Conservation (phyloP, 1,284 basidiomycete species). For the Malassezia globosa region DNA sequence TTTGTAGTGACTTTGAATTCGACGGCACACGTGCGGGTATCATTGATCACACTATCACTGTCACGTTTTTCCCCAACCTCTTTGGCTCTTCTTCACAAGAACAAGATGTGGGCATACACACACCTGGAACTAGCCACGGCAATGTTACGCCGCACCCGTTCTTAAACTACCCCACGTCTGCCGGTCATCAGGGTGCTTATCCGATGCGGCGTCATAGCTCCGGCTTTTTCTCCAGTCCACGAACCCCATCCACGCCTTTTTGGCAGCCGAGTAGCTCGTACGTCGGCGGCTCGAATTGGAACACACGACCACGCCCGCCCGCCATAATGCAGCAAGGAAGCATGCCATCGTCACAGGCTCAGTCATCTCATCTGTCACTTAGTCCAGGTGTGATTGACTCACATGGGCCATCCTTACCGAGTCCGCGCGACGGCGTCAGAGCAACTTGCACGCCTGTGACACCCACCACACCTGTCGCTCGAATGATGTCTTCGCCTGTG, state of each 20-base stretch:
- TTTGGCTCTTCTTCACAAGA: constrained; percentile 19
- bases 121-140: constrained; percentile 9
- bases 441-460: background rate
- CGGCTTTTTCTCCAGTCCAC: background rate
- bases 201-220: background rate
- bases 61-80: constrained; percentile 38
- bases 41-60: constrained; percentile 45
- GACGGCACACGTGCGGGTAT: constrained; percentile 46
- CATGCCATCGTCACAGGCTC: background rate
- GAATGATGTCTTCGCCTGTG: constrained; percentile 1
- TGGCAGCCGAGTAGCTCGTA: background rate
- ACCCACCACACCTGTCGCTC: background rate
- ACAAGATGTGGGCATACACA: background rate
- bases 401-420: background rate
- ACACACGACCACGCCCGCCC: background rate
- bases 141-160: constrained; percentile 40
- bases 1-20: constrained; percentile 46
- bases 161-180: constrained; percentile 23
- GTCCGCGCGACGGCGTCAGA: background rate
- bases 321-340: background rate
- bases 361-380: background rate
- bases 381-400: background rate
- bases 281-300: background rate
- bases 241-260: background rate
- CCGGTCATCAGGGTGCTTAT: background rate